Base-by-base conservation (phyloP, 768 basidiomycete genomes). In the Mycena epipterygia region DNA sequence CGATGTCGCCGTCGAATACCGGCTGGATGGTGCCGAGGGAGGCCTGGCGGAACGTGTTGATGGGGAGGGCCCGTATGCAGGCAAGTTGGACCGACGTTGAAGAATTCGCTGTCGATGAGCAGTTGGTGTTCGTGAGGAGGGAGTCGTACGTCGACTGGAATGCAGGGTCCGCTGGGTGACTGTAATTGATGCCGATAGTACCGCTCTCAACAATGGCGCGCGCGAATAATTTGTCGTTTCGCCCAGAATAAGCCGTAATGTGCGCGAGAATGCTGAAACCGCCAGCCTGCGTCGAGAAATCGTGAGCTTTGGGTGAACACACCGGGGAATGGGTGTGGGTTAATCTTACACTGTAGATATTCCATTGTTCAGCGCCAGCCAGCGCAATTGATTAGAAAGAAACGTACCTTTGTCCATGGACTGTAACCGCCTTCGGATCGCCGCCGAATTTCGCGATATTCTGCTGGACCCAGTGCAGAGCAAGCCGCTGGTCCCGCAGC, bases 401-500 rank as follows among this genome's bases (percentile, higher is more conserved):
- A 21, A n/a, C 30, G 48, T 23, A 73, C 71, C 71, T 72, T 60
- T 72, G 44, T 53, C 71, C 71, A 23, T 63, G 60, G 4, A 72
- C 68, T 2, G 71, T 72, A 1, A 72, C 71, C 27, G 53, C 59
- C 56, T 69, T 53, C 0, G 76, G 78, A 55, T 77, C 59, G 3
- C 77, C 78, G 4, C 77, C 79, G 63, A 81, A 79, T 39, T 73
- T 44, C 11, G 66, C 67, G 17, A 84, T 83, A 61, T 82, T 79
- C 53, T 79, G 71, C 44, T 79, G 77, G 5, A 81, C 75, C 82
- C 82, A 83, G 33, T 81, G 76, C 19, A 83, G 64, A 0, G 81
- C 79, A 0, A 77, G 78, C 13, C 80, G 75, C 60, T 83, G 81
- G 67, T 84, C 83, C n/a, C 80, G 75, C 13, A 84, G 62, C 9